Percentiles rank a stretch among this genome's conserved stretches.
These are phyloP conservation scores for Chalaropsis ovoidea DNA, from an alignment of 2,329 filamentous ascomycete genomes.

Conservation along the genomic window DNA sequence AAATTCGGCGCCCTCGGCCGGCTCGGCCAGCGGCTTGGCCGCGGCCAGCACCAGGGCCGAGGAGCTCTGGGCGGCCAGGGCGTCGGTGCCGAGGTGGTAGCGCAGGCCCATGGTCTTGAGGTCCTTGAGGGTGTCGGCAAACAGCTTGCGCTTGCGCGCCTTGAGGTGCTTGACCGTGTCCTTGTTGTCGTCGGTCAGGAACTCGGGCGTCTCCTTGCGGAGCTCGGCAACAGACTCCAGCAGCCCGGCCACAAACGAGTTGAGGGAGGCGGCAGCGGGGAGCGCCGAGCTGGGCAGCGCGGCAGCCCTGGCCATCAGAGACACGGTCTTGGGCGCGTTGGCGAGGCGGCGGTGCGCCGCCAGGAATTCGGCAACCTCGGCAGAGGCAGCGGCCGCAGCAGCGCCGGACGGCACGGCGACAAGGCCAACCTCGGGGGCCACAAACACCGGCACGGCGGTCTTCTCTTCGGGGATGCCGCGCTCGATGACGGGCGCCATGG, in stretches of 20 bases:
- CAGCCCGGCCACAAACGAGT: slow-evolving; percentile 59
- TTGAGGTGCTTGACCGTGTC: slow-evolving; percentile 78
- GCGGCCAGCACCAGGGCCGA: slow-evolving; percentile 58
- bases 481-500: slow-evolving; percentile 56
- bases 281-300: slow-evolving; percentile 43
- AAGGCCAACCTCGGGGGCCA: slow-evolving; percentile 24
- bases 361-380: slow-evolving; percentile 26
- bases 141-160: slow-evolving; percentile 76
- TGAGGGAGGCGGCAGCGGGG: slow-evolving; percentile 50
- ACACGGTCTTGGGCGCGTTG: slow-evolving; percentile 58
- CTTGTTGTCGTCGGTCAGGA: slow-evolving; percentile 81
- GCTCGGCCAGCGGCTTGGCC: slow-evolving; percentile 35
- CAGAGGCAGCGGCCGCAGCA: slow-evolving; percentile 11
- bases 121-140: slow-evolving; percentile 75
- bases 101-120: slow-evolving; percentile 83
- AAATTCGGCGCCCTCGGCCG: slow-evolving; percentile 28
- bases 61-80: slow-evolving; percentile 62
- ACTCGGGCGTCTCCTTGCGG: slow-evolving; percentile 69
- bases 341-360: slow-evolving; percentile 53
- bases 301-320: slow-evolving; percentile 61
- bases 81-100: slow-evolving; percentile 65
- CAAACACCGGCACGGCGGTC: slow-evolving; percentile 23
- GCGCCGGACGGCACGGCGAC: slow-evolving; percentile 9
- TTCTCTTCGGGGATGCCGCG: slow-evolving; percentile 48
- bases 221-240: slow-evolving; percentile 53